Evolutionary conservation across 352 stramenopile genomes (phyloP), one percentile per base, ranked within the genome.

Genomic region (Pythium oligandrum): DNA sequence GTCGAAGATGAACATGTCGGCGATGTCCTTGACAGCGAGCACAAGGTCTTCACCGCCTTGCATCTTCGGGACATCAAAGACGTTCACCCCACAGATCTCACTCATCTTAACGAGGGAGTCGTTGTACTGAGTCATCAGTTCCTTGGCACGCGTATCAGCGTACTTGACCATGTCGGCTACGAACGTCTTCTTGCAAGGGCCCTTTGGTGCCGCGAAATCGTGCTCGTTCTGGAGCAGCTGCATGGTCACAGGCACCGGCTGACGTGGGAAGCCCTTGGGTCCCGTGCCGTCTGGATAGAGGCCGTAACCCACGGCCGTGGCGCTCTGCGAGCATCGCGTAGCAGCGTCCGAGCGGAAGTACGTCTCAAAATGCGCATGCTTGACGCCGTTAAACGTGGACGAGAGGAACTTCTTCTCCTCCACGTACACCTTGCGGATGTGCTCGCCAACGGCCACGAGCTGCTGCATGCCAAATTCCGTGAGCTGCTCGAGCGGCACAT

Each of bases 241-340:
- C 84, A 94, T 94, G 38, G 81, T 91, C 54, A 94, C 81, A 4
- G 84, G 80, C 53, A 94, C 82, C 31, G 75, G 82, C 45, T 93
- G 71, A 44, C 77, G 77, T 30, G 66, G 61, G 53, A 89, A 94
- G 11, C 79, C 79, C 3, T 42, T 35, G 1, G 84, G 84, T 2
- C 81, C 84, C 2, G 81, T 89, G 55, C 81, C 81, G 56, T 92
- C 79, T 33, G 84, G 84, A 48, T 94, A 94, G 32, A 94, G 57
- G 1, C 84, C 84, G 49, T 87, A 88, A 12, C 78, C 84, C 43
- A 92, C 37, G 32, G 80, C 78, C 30, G 79, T 75, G 2, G 84
- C 84, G 51, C 81, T 92, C 55, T 94, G 84, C 34, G 77, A 78
- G 63, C 84, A 94, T 11, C 84, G 81, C 58, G 78, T 88, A 10